Conservation (phyloP, 31 red algal species). For the Porphyra umbilicalis region DNA sequence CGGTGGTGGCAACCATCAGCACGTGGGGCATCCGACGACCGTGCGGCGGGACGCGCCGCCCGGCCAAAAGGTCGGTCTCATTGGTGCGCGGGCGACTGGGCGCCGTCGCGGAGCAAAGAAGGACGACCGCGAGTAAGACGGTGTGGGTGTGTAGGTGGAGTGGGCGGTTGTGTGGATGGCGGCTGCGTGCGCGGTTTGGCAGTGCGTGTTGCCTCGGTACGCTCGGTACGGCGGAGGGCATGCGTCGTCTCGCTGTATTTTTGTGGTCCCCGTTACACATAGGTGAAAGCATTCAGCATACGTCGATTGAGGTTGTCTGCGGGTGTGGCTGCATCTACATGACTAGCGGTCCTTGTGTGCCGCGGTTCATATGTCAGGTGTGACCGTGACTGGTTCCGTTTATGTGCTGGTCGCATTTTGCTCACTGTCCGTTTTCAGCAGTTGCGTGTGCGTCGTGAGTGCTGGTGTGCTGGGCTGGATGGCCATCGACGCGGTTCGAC, state of each 20-base stretch:
- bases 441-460: no score
- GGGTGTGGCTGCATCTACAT: no score
- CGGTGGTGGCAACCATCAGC: slow-evolving; percentile 99
- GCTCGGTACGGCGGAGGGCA: background rate
- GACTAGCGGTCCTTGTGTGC: no score
- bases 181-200: background rate
- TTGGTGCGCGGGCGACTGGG: slow-evolving; percentile 97
- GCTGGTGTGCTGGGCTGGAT: no score
- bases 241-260: background rate
- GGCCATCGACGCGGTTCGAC: no score
- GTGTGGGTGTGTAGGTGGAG: background rate
- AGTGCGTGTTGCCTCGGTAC: background rate
- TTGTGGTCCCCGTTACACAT: background rate
- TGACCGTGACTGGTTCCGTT: no score
- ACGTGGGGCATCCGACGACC: slow-evolving; percentile 96
- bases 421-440: no score
- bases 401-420: no score
- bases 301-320: no score
- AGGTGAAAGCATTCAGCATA: background rate
- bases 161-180: no score
- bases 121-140: background rate
- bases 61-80: slow-evolving; percentile 98
- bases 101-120: slow-evolving; percentile 90
- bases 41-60: slow-evolving; percentile 79
- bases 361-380: no score